Base-by-base conservation (phyloP, 257 asterid genomes). In the Mentha longifolia region DNA sequence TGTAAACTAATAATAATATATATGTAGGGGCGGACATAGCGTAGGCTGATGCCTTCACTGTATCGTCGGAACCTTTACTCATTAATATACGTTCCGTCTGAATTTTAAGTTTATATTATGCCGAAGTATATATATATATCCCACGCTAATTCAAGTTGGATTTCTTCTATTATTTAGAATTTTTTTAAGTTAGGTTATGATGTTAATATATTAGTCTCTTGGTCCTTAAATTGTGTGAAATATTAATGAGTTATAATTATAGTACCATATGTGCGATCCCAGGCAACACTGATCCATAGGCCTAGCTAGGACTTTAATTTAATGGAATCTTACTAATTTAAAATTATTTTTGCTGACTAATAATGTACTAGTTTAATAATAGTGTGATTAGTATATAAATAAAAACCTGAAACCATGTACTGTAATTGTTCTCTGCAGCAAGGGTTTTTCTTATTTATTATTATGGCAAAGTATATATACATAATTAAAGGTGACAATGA, bases 281-380 rank as follows among this genome's bases (percentile, higher is more conserved):
- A 87, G 85, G 82, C 87, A 70, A 80, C 80, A 69, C 81, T 80
- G 82, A 87, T 87, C 94, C 91, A 81, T 67, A 85, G 84, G 84
- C 74, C 16, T 65, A 74, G 16, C 69, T 76, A 52, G 45, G 68
- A 60, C 75, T 65, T 75, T 65, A 67, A 58, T 74, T 70, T 73
- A 72, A 65, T 52, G 52, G 73, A 76, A 77, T 80, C 80, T 74
- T 61, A 74, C 58, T 66, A 28, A 51, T 46, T 46, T 55, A 15
- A 68, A 47, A 67, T 7, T 39, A 31, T 51, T 41, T 63, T 19
- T 70, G 7, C 75, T 69, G 72, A 69, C 46, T 64, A 41, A 61
- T 50, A 39, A 25, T 61, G 60, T 9, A 42, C 22, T 68, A 25
- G 30, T 50, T 55, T 72, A 76, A 30, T 68, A 25, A 19, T n/a